A percentile compares a stretch with the other conserved stretches of the same genome.
Evolutionary conservation across 2,329 filamentous ascomycete genomes (phyloP).

Genomic region (Paecilomyces formosus): DNA sequence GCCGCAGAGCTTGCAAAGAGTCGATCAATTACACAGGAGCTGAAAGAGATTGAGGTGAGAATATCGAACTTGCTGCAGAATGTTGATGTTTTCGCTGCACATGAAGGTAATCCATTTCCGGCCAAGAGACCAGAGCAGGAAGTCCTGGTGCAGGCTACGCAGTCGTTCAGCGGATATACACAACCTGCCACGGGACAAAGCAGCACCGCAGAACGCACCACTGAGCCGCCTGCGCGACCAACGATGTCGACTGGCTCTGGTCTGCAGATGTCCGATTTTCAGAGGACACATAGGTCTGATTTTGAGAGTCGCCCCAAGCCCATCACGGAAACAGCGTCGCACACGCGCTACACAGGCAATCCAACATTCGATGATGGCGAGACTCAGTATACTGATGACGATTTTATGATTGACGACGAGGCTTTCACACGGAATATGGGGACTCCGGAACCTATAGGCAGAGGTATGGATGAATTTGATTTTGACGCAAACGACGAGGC

Average conservation of each 20-base stretch:
- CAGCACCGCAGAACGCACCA: neutral
- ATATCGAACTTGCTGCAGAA: slow-evolving; percentile 26
- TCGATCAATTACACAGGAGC: slow-evolving; percentile 21
- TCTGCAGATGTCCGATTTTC: neutral
- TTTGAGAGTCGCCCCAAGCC: neutral
- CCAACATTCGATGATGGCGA: neutral
- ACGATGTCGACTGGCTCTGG: neutral
- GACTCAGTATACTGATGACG: slow-evolving; percentile 9
- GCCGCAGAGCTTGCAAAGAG: slow-evolving; percentile 26
- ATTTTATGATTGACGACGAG: slow-evolving; percentile 14
- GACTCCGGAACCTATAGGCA: slow-evolving; percentile 18
- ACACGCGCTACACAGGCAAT: neutral
- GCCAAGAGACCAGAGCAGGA: slow-evolving; percentile 3
- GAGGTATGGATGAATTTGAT: slow-evolving; percentile 33
- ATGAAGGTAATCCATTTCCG: neutral
- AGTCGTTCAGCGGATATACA: slow-evolving; percentile 1
- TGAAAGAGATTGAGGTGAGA: slow-evolving; percentile 25
- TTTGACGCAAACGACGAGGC: slow-evolving; percentile 38
- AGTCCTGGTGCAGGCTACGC: slow-evolving; percentile 10
- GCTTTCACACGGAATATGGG: slow-evolving; percentile 35
- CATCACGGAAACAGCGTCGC: neutral
- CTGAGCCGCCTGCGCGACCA: neutral
- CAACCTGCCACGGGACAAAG: neutral
- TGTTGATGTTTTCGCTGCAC: slow-evolving; percentile 19
- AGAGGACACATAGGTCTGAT: neutral